A percentile compares a stretch with the other conserved stretches of the same genome.
phyloP scores from a whole-genome alignment of 2,329 filamentous ascomycete species.

The Fusarium circinatum region DNA sequence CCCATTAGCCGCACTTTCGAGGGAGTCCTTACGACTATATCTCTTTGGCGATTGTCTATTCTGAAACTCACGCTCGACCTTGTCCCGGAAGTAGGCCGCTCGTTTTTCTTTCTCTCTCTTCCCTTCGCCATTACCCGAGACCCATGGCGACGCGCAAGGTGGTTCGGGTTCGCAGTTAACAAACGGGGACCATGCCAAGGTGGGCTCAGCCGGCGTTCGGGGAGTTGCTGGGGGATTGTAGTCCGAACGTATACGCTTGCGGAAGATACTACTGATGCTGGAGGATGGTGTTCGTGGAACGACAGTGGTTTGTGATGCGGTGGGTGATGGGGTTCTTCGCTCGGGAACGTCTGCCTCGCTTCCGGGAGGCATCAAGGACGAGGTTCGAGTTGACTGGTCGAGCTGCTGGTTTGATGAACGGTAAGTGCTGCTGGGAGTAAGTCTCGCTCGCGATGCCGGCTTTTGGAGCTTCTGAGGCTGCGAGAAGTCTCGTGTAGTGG shows the following conservation, averaged over 20 bases:
- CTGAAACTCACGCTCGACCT: conserved; percentile 27
- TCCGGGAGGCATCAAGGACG: not conserved
- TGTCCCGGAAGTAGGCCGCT: conserved; percentile 38
- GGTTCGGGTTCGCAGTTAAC: conserved; percentile 30
- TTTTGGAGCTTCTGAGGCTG: conserved; percentile 9
- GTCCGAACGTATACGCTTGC: conserved; percentile 40
- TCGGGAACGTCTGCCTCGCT: not conserved
- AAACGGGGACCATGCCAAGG: conserved; percentile 43
- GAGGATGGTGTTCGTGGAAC: conserved; percentile 38
- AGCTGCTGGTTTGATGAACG: conserved; percentile 19
- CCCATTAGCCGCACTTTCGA: conserved; percentile 19
- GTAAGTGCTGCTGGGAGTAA: conserved; percentile 4
- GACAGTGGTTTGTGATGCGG: not conserved
- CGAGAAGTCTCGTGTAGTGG: conserved; percentile 19
- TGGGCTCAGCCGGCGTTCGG: conserved; percentile 33
- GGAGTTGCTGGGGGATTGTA: conserved; percentile 26
- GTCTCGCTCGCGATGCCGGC: not conserved
- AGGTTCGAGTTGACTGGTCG: conserved; percentile 5
- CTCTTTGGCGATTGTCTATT: conserved; percentile 8
- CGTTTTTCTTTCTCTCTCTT: conserved; percentile 33
- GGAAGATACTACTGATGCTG: conserved; percentile 40
- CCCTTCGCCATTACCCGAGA: conserved; percentile 31
- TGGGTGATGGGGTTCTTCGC: conserved; percentile 19
- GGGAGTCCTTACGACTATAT: conserved; percentile 11
- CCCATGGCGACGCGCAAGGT: conserved; percentile 40